Base-by-base conservation (phyloP, 108 stramenopile genomes). In the Cyclotella sp. region DNA sequence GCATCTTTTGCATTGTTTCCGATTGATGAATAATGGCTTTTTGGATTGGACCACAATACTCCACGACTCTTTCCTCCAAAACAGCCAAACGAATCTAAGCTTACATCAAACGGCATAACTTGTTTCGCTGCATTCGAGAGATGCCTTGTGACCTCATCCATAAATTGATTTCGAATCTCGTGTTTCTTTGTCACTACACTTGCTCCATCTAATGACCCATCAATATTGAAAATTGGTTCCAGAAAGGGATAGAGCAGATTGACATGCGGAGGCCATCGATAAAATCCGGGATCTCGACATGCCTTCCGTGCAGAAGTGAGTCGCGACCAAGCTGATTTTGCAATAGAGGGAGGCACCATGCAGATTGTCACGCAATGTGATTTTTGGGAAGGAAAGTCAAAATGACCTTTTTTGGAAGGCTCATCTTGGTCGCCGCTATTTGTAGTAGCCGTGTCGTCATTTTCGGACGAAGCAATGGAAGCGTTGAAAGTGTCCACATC, bases 211-310 rank as follows among this genome's bases (percentile, higher is more conserved):
- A 43, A 19, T 12, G 52, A 43, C 13, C 39, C 43, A 26, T 63
- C 76, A 5, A 16, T 68, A 18, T 63, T 42, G 27, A 30, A 68
- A 15, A 49, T 13, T 66, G 80, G 77, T 45, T 88, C 77, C 13
- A 88, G 19, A 70, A 94, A 94, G 13, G 93, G 93, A 86, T 94
- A 94, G 16, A 94, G 44, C 49, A 92, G 61, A 53, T 94, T 94
- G 60, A 76, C 88, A 78, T 94, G 93, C 0, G 91, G 93, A 27
- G 93, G 93, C 93, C 93, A 94, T 52, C 93, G 79, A 69, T 75
- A 94, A 52, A 86, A 84, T 22, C 93, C 93, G 11, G 93, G 91
- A 90, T 90, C 87, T 41, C 76, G 72, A 53, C 89, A 72, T 76
- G 85, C 72, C 40, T n/a, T 75, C 29, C 91, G 46, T n/a, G 84